A percentile compares a stretch with the other conserved stretches of the same genome.
phyloP scores from a whole-genome alignment of 1,284 basidiomycete genomes.

The Ustilago cynodontis region DNA sequence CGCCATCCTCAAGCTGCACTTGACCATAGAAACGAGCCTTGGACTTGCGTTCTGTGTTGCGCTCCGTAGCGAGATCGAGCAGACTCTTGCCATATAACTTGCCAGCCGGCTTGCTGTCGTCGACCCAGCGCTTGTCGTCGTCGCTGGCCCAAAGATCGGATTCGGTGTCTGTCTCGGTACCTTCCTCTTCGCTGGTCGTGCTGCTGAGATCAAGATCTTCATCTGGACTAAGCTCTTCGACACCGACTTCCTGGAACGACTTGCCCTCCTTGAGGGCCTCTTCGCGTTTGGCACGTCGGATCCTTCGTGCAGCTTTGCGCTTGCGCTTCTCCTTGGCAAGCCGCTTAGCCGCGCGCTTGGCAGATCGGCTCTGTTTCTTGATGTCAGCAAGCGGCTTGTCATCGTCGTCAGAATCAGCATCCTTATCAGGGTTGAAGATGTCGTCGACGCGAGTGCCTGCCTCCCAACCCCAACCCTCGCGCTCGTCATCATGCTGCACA shows the following conservation, averaged over 20 bases:
- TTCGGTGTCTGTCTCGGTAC: slow-evolving; percentile 39
- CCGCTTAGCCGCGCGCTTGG: slow-evolving; percentile 52
- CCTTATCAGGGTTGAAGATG: slow-evolving; percentile 32
- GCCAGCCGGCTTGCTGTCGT: slow-evolving; percentile 63
- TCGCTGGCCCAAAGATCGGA: slow-evolving; percentile 53
- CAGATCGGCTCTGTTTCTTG: slow-evolving; percentile 41
- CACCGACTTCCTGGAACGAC: slow-evolving; percentile 51
- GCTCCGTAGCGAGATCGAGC: slow-evolving; percentile 55
- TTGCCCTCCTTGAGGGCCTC: slow-evolving; percentile 49
- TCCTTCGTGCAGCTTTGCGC: slow-evolving; percentile 52
- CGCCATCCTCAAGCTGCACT: slow-evolving; percentile 49
- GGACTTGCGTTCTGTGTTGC: slow-evolving; percentile 35
- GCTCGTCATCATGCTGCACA: slow-evolving; percentile 63
- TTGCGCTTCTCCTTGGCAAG: slow-evolving; percentile 55
- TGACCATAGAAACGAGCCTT: slow-evolving; percentile 65
- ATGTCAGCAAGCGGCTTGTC: slow-evolving; percentile 50
- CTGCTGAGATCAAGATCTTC: slow-evolving; percentile 61
- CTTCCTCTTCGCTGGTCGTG: slow-evolving; percentile 44
- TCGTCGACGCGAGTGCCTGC: slow-evolving; percentile 42
- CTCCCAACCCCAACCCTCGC: slow-evolving; percentile 69
- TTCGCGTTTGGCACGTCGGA: slow-evolving; percentile 52
- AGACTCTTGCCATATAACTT: slow-evolving; percentile 67
- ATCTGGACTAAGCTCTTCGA: slow-evolving; percentile 61
- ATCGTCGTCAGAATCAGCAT: slow-evolving; percentile 42
- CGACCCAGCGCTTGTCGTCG: slow-evolving; percentile 62